Percentiles rank a stretch among this genome's conserved stretches.
phyloP scores from a whole-genome alignment of 257 asterid species.

The Solanum infundibuliforme region DNA sequence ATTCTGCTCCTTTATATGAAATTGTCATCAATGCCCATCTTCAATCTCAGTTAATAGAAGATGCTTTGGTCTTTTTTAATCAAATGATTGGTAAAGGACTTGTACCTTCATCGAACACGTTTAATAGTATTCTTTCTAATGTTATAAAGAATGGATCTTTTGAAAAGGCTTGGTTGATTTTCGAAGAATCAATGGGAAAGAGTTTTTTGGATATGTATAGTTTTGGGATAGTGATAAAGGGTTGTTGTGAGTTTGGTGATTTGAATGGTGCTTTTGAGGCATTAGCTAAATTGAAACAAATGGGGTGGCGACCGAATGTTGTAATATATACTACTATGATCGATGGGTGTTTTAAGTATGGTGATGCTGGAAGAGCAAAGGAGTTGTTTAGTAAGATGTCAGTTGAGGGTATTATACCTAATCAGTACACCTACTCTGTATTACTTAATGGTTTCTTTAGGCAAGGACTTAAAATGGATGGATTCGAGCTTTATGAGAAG shows the following conservation, averaged over 20 bases:
- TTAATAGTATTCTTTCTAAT: slow-evolving; percentile 33
- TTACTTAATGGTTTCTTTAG: slow-evolving; percentile 53
- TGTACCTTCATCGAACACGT: slow-evolving; percentile 33
- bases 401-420: slow-evolving; percentile 43
- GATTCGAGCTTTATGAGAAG: slow-evolving; percentile 52
- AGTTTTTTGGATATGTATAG: slow-evolving; percentile 43
- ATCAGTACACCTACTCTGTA: slow-evolving; percentile 58
- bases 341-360: slow-evolving; percentile 54
- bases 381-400: slow-evolving; percentile 35
- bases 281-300: slow-evolving; percentile 20
- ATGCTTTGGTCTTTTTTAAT: slow-evolving; percentile 23
- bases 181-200: slow-evolving; percentile 24
- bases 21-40: slow-evolving; percentile 41
- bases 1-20: slow-evolving; percentile 33
- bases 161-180: slow-evolving; percentile 36
- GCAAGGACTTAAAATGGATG: slow-evolving; percentile 41
- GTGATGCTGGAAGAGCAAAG: slow-evolving; percentile 41
- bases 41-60: slow-evolving; percentile 25
- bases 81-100: slow-evolving; percentile 43
- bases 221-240: slow-evolving; percentile 67
- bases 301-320: slow-evolving; percentile 50
- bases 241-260: slow-evolving; percentile 48
- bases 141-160: slow-evolving; percentile 18
- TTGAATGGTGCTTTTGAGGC: slow-evolving; percentile 39
- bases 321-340: slow-evolving; percentile 63